A percentile compares a stretch with the other conserved stretches of the same genome.
Conservation (phyloP, 2,329 filamentous ascomycete species). For the Aspergillus felis region DNA sequence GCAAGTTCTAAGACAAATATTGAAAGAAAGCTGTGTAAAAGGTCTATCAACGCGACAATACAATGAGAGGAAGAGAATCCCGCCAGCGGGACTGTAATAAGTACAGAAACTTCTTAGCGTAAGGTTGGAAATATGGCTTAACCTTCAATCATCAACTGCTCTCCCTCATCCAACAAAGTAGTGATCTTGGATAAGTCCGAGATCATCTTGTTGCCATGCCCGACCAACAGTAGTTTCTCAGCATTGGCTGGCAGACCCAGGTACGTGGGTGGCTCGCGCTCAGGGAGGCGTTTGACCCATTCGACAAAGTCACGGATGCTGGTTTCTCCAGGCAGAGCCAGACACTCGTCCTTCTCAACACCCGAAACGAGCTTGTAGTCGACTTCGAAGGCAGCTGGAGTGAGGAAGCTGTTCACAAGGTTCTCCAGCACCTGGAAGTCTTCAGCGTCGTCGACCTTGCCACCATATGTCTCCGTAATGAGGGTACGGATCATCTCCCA, state of each 20-base stretch:
- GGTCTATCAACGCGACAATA: background rate
- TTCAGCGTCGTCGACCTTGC: conserved; percentile 88
- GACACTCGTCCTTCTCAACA: conserved; percentile 53
- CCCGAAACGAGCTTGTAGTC: conserved; percentile 83
- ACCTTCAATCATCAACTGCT: conserved; percentile 75
- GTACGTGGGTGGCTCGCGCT: conserved; percentile 94
- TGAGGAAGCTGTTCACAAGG: conserved; percentile 75
- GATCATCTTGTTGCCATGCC: conserved; percentile 80
- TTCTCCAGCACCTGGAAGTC: conserved; percentile 72
- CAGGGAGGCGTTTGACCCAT: conserved; percentile 89
- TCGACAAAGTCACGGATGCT: conserved; percentile 78
- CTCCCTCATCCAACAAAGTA: conserved; percentile 86
- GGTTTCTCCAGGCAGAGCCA: conserved; percentile 76
- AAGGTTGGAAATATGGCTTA: conserved; percentile 13
- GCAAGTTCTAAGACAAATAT: too few relatives aligned
- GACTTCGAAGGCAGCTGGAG: conserved; percentile 84
- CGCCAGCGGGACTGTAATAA: conserved; percentile 2
- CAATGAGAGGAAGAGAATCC: conserved; percentile 6
- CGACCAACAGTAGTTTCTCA: conserved; percentile 89
- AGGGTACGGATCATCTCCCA: conserved; percentile 94
- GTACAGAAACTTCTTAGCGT: background rate
- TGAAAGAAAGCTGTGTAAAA: too few relatives aligned
- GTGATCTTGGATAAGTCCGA: conserved; percentile 79
- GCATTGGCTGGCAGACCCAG: conserved; percentile 91
- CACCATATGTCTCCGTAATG: conserved; percentile 91